Conservation (phyloP, 306 rosid species). For the Fragaria nilgerrensis region DNA sequence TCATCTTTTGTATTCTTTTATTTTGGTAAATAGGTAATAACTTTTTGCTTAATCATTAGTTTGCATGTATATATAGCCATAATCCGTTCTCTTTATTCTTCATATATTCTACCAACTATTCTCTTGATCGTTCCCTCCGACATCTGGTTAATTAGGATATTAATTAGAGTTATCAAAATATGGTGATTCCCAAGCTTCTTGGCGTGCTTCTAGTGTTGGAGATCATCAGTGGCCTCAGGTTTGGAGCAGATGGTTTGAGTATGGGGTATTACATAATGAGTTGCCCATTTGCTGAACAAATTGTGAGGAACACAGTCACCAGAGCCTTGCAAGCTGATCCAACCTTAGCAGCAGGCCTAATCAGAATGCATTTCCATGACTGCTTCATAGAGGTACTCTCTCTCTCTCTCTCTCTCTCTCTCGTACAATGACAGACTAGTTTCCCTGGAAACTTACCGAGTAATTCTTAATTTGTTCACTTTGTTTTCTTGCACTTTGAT, state of each 20-base stretch:
- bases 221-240: slow-evolving; percentile 32
- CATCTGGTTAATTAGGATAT: neutral
- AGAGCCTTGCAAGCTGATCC: slow-evolving; percentile 62
- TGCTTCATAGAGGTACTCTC: slow-evolving; percentile 63
- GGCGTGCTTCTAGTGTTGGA: slow-evolving; percentile 26
- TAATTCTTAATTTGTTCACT: neutral
- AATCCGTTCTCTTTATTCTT: neutral
- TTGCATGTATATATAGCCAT: slow-evolving; percentile 2
- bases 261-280: slow-evolving; percentile 55
- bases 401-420: neutral
- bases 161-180: neutral
- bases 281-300: slow-evolving; percentile 52
- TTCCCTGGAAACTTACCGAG: too few species aligned
- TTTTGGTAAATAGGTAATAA: neutral
- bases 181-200: slow-evolving; percentile 10
- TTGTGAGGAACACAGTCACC: slow-evolving; percentile 43
- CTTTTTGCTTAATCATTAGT: neutral
- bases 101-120: neutral
- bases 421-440: too few species aligned
- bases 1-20: neutral
- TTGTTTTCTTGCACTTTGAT: neutral
- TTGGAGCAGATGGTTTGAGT: slow-evolving; percentile 40
- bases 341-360: slow-evolving; percentile 60
- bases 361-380: slow-evolving; percentile 88
- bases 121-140: neutral